Conservation (phyloP, 2,329 filamentous ascomycete species). For the Bertia moriformis region DNA sequence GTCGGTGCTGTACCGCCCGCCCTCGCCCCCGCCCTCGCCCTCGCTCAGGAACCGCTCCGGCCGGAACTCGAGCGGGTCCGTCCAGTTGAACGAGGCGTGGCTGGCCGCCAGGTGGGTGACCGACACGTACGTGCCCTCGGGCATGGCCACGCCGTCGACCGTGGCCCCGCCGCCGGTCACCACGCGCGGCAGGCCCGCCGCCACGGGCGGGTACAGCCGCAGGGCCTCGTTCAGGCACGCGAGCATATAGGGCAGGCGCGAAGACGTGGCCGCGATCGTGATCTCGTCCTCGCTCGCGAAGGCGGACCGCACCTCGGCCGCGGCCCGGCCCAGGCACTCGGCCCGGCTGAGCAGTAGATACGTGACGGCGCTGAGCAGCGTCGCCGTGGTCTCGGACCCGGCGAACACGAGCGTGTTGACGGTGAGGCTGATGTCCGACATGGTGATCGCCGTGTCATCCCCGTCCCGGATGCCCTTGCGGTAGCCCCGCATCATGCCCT, state of each 20-base stretch:
- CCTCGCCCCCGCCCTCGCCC: neutral
- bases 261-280: neutral
- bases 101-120: too few species aligned
- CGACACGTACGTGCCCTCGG: constrained; percentile 6
- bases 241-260: neutral
- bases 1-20: too few species aligned
- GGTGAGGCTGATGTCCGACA: neutral
- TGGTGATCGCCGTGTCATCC: neutral
- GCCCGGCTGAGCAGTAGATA: neutral
- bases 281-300: neutral
- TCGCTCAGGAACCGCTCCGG: neutral
- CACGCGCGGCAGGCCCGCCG: neutral
- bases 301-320: neutral
- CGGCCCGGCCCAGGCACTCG: neutral
- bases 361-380: neutral
- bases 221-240: neutral
- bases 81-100: neutral
- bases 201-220: neutral
- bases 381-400: neutral
- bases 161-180: neutral
- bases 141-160: neutral
- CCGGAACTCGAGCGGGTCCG: neutral
- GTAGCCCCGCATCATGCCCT: neutral
- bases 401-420: neutral
- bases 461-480: neutral